Evolutionary conservation across 352 stramenopile genomes (phyloP).

Genomic region (Lagenidium giganteum): DNA sequence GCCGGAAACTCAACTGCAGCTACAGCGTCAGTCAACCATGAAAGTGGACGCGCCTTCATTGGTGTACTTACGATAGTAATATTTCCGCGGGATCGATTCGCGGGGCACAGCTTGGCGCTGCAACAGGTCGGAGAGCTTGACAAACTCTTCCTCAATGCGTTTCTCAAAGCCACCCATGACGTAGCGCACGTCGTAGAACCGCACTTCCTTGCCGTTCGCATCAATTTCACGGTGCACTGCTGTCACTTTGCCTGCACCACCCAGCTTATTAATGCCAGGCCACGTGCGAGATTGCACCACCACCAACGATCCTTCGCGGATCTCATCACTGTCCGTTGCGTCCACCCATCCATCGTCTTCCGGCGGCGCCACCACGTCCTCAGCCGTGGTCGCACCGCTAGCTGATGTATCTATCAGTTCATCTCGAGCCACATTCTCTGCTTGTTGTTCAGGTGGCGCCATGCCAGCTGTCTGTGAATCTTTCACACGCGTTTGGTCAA

Average conservation of each 20-base stretch:
- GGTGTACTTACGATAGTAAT: too few relatives aligned
- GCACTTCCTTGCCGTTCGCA: slow-evolving; percentile 10
- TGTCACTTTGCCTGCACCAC: slow-evolving; percentile 55
- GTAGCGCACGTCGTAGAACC: slow-evolving; percentile 82
- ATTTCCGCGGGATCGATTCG: too few relatives aligned
- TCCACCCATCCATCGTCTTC: not conserved
- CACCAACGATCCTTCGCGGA: slow-evolving; percentile 41
- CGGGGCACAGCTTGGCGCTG: too few relatives aligned
- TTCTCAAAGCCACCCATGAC: slow-evolving; percentile 76
- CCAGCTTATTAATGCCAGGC: slow-evolving; percentile 85
- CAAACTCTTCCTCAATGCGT: slow-evolving; percentile 56
- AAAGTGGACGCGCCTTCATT: too few relatives aligned
- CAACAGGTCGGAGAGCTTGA: slow-evolving; percentile 1
- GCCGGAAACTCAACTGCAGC: too few relatives aligned
- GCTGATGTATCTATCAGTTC: too few relatives aligned
- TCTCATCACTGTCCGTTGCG: slow-evolving; percentile 3
- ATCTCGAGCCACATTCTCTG: too few relatives aligned
- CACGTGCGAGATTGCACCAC: slow-evolving; percentile 73
- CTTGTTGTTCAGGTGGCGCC: too few relatives aligned
- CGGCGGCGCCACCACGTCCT: not conserved
- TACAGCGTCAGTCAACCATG: too few relatives aligned
- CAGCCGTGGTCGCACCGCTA: too few relatives aligned
- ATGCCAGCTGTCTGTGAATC: too few relatives aligned
- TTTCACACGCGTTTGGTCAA: too few relatives aligned
- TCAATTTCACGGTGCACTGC: slow-evolving; percentile 29